A percentile compares a stretch with the other conserved stretches of the same genome.
These are phyloP conservation scores for Aspergillus sparsus DNA, from an alignment of 495 filamentous ascomycete genomes.

Conservation along the genomic window DNA sequence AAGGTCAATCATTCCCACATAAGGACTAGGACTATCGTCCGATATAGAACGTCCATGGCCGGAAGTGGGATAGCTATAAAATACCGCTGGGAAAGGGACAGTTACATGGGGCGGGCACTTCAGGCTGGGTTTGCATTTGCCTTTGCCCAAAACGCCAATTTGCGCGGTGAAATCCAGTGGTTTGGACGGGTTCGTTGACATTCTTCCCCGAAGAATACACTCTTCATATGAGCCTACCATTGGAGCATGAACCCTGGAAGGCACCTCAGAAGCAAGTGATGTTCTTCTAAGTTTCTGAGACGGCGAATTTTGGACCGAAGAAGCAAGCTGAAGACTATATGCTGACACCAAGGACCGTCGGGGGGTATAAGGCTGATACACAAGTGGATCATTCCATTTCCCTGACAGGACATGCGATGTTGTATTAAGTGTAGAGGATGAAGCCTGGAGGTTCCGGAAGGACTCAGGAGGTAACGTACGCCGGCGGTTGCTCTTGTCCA, in stretches of 20 bases:
- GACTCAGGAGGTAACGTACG: slow-evolving; percentile 63
- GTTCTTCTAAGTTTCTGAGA: slow-evolving; percentile 60
- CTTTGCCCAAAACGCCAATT: slow-evolving; percentile 89
- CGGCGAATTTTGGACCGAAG: slow-evolving; percentile 66
- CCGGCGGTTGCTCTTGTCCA: slow-evolving; percentile 53
- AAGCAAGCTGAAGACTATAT: slow-evolving; percentile 57
- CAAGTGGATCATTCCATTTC: slow-evolving; percentile 54
- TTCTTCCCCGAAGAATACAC: slow-evolving; percentile 88
- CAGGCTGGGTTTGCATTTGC: slow-evolving; percentile 83
- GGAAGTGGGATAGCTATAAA: slow-evolving; percentile 82
- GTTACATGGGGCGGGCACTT: slow-evolving; percentile 90
- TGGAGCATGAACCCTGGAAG: slow-evolving; percentile 80
- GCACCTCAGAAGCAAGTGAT: slow-evolving; percentile 72
- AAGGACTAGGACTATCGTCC: slow-evolving; percentile 90
- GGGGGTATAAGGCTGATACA: slow-evolving; percentile 70
- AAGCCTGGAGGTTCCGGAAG: slow-evolving; percentile 44
- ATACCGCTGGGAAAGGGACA: slow-evolving; percentile 92
- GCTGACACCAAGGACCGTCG: slow-evolving; percentile 69
- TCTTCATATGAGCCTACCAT: slow-evolving; percentile 99
- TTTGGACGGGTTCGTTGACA: slow-evolving; percentile 95
- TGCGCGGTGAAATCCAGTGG: slow-evolving; percentile 93
- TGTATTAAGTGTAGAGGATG: slow-evolving; percentile 30
- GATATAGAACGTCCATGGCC: slow-evolving; percentile 58
- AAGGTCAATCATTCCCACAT: slow-evolving; percentile 91
- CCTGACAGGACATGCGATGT: slow-evolving; percentile 23